These are phyloP conservation scores for Tuber microsphaerosporum DNA, from an alignment of 495 filamentous ascomycete species.

Conservation along the genomic window DNA sequence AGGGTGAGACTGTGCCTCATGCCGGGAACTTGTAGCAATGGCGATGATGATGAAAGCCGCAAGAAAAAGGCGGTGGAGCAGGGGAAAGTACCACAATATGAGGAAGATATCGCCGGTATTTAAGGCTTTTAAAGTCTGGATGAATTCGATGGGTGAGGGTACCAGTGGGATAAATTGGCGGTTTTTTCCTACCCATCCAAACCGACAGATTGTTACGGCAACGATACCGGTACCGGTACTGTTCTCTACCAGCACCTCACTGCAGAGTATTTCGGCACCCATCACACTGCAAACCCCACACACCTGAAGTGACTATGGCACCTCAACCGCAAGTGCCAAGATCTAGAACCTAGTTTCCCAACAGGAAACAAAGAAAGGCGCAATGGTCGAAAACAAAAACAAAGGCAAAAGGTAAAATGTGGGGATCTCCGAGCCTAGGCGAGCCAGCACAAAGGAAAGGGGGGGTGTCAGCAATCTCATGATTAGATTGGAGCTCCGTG, in stretches of 20 bases:
- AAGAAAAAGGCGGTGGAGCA: not conserved
- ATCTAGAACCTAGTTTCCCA: not conserved
- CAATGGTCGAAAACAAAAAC: not conserved
- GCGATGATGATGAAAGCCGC: not conserved
- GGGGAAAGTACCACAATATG: not conserved
- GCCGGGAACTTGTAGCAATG: no score
- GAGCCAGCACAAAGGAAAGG: constrained; percentile 14
- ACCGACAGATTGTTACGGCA: not conserved
- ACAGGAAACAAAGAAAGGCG: not conserved
- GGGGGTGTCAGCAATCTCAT: constrained; percentile 10
- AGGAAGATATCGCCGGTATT: not conserved
- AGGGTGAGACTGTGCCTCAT: not conserved
- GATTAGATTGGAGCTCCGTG: constrained; percentile 4
- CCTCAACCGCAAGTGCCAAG: not conserved
- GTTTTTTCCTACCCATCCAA: not conserved
- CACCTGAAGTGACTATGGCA: not conserved
- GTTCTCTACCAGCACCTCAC: no score
- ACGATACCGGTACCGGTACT: not conserved
- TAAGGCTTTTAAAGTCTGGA: not conserved
- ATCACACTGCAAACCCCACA: not conserved
- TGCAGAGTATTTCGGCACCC: not conserved
- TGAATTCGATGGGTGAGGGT: not conserved
- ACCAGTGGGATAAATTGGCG: not conserved
- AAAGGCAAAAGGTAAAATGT: not conserved
- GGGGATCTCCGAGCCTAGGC: not conserved